phyloP scores from a whole-genome alignment of 2,329 filamentous ascomycete species.

The Cordyceps cicadae region DNA sequence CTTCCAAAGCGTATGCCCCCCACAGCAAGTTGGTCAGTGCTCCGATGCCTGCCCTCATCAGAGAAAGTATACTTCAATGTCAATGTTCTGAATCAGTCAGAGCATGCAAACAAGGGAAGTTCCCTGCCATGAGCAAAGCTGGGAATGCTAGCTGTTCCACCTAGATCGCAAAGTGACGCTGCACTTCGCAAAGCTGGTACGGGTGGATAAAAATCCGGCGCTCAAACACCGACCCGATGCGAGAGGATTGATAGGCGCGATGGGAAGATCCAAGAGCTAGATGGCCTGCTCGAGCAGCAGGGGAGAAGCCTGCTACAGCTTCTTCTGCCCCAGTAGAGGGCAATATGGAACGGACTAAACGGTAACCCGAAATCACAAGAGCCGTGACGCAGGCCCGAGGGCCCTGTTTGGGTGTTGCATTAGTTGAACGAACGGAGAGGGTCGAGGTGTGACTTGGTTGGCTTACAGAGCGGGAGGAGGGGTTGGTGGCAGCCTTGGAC shows the following conservation, averaged over 20 bases:
- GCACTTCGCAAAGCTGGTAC: neutral
- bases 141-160: neutral
- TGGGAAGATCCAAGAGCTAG: neutral
- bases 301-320: neutral
- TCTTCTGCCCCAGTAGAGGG: neutral
- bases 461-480: neutral
- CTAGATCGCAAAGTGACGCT: neutral
- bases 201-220: neutral
- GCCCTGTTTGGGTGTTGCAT: neutral
- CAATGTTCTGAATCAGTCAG: neutral
- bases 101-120: no score
- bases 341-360: neutral
- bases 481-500: constrained; percentile 4
- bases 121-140: neutral
- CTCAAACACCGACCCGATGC: neutral
- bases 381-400: neutral
- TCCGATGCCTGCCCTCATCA: neutral
- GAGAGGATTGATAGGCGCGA: neutral
- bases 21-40: neutral
- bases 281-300: neutral
- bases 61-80: neutral
- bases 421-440: constrained; percentile 6
- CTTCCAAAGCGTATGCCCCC: neutral
- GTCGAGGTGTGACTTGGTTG: neutral
- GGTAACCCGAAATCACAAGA: neutral